phyloP scores from a whole-genome alignment of 169 alveolate genomes.

The Plasmodium vinckei region DNA sequence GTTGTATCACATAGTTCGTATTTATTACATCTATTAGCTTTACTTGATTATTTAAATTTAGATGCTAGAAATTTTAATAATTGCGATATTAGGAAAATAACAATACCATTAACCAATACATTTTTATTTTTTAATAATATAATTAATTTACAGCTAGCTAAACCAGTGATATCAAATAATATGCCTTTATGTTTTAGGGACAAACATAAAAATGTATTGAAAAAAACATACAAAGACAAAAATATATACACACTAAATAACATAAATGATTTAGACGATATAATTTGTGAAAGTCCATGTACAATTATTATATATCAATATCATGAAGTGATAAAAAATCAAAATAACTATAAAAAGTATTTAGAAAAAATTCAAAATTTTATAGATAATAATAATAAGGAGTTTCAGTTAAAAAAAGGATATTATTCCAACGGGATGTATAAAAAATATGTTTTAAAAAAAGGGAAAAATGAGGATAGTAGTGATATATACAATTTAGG shows the following conservation, averaged over 20 bases:
- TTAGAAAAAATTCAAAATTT: conserved; percentile 26
- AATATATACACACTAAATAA: conserved; percentile 39
- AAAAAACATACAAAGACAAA: conserved; percentile 51
- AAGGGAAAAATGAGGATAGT: not conserved
- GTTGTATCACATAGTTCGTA: conserved; percentile 74
- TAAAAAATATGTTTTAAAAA: conserved; percentile 40
- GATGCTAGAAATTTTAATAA: conserved; percentile 39
- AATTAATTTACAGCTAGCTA: conserved; percentile 41
- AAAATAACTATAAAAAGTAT: conserved; percentile 26
- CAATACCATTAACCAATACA: conserved; percentile 41
- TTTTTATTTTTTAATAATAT: conserved; percentile 65
- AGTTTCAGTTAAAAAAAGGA: not conserved
- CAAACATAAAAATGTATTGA: conserved; percentile 17
- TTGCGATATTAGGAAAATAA: conserved; percentile 42
- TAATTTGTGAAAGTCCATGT: conserved; percentile 40
- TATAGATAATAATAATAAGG: conserved; percentile 31
- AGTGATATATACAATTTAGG: not conserved
- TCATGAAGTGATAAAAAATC: conserved; percentile 18
- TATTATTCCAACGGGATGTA: conserved; percentile 47
- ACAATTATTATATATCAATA: conserved; percentile 59
- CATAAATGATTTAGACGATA: conserved; percentile 26
- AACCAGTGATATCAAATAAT: conserved; percentile 20
- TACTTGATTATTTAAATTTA: conserved; percentile 55
- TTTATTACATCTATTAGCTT: conserved; percentile 34
- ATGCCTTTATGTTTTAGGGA: conserved; percentile 29